Evolutionary conservation across 192 early-diverging fungal genomes (phyloP), one percentile per base, ranked within the genome.

Genomic region (Phycomyces nitens): DNA sequence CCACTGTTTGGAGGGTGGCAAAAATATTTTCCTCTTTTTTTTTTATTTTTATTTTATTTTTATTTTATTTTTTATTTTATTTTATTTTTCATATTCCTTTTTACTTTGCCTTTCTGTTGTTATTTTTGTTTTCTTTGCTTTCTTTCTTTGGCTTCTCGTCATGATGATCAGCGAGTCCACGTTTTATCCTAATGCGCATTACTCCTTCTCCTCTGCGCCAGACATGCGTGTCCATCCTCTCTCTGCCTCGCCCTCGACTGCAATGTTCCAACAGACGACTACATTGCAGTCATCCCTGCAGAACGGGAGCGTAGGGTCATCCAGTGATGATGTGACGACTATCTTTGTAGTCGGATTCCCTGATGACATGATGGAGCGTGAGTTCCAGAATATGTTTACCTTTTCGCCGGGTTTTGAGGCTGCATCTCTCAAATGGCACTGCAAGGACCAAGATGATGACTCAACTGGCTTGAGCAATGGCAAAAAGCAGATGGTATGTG

Each of bases 311-410:
- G 51, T 18, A 15, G 24, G 6, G 1, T 50, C 47, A 10, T 61
- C 39, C 21, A 11, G 44, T 12, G 94, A 99, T 60, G 97, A 99
- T 62, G 94, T 99, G 68, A 93, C 95, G 15, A 99, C 98, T 55
- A 96, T 99, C 62, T 99, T 98, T 84, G 94, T 98, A 10, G 94
- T 98, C 39, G 98, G 96, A 15, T 97, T 99, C 67, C 98, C 98
- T 22, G 95, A 97, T 21, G 98, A 99, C 76, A 96, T 98, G 92
- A 86, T 84, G 68, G 98, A 99, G 77, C 81, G 98, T 47, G 98
- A 99, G 77, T 99, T 99, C 70, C 95, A 95, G 70, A 96, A 96
- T 80, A 98, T 98, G 93, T 99, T 99, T 80, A 94, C 87, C 18
- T 98, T 99, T 62, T 94, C 89, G 15, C 84, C 90, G 41, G 98